Evolutionary conservation across 2,329 filamentous ascomycete genomes (phyloP).

Genomic region (Xylariaceae sp.): DNA sequence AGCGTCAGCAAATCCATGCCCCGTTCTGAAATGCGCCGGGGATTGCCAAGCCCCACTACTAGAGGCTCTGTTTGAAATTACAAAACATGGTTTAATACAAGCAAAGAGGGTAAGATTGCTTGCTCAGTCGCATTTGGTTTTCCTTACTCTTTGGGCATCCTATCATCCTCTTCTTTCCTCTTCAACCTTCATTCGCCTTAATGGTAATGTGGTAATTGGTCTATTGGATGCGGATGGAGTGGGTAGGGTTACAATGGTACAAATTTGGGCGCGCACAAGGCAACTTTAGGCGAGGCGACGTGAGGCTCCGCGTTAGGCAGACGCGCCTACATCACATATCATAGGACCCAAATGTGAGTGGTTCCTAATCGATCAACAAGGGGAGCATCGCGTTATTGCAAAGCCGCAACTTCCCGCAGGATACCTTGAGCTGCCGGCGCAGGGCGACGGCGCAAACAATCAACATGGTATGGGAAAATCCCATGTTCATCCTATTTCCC

Average conservation of each 20-base stretch:
- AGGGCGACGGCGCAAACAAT: background rate
- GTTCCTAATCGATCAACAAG: background rate
- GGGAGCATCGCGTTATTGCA: constrained; percentile 4
- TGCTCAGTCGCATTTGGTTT: background rate
- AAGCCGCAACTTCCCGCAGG: constrained; percentile 1
- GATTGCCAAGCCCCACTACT: background rate
- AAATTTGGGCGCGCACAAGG: constrained; percentile 16
- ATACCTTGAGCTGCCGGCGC: background rate
- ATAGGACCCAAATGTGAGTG: background rate
- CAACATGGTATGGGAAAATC: constrained; percentile 1
- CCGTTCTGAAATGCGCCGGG: background rate
- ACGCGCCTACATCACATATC: constrained; percentile 7
- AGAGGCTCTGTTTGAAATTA: constrained; percentile 19
- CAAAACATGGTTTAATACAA: background rate
- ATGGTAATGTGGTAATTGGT: constrained; percentile 6
- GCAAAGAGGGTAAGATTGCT: background rate
- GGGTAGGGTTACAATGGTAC: constrained; percentile 9
- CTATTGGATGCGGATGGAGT: background rate
- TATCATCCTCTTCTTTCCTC: background rate
- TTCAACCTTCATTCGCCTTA: background rate
- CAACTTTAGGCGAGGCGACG: constrained; percentile 14
- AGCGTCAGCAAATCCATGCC: constrained; percentile 14
- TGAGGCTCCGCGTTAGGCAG: constrained; percentile 26
- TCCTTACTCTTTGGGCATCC: background rate
- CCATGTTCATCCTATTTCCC: background rate